These are phyloP conservation scores for Dalbergia cultrata DNA, from an alignment of 306 rosid genomes.

Conservation along the genomic window DNA sequence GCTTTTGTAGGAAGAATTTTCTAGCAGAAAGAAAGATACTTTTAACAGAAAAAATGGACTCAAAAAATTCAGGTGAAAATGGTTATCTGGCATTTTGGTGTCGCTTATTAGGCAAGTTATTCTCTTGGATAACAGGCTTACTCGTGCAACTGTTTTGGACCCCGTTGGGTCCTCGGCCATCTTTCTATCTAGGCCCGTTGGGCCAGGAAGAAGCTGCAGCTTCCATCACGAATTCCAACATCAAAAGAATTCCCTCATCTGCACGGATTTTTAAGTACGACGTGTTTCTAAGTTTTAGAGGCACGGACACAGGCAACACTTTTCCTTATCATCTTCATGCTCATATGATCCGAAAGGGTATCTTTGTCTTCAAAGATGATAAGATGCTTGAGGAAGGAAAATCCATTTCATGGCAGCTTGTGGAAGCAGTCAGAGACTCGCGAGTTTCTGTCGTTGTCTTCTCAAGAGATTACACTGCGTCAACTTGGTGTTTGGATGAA, in stretches of 20 bases:
- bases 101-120: not conserved
- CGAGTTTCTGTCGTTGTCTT: not conserved
- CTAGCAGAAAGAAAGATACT: too few species aligned
- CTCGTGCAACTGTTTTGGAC: not conserved
- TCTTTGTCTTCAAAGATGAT: conserved; percentile 17
- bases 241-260: not conserved
- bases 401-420: not conserved
- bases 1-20: too few species aligned
- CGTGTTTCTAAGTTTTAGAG: conserved; percentile 26
- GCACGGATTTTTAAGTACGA: not conserved
- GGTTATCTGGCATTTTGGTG: too few species aligned
- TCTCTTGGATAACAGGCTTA: not conserved
- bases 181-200: not conserved
- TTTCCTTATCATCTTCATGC: not conserved
- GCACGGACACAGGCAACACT: not conserved
- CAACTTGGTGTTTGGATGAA: conserved; percentile 23
- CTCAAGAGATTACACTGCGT: not conserved
- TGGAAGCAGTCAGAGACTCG: not conserved
- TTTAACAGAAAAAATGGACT: too few species aligned
- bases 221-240: not conserved
- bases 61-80: too few species aligned
- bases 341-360: not conserved
- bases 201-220: not conserved
- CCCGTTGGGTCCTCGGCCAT: not conserved
- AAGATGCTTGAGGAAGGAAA: not conserved